Base-by-base conservation (phyloP, 1,284 basidiomycete species). In the Rhodotorula sp. region DNA sequence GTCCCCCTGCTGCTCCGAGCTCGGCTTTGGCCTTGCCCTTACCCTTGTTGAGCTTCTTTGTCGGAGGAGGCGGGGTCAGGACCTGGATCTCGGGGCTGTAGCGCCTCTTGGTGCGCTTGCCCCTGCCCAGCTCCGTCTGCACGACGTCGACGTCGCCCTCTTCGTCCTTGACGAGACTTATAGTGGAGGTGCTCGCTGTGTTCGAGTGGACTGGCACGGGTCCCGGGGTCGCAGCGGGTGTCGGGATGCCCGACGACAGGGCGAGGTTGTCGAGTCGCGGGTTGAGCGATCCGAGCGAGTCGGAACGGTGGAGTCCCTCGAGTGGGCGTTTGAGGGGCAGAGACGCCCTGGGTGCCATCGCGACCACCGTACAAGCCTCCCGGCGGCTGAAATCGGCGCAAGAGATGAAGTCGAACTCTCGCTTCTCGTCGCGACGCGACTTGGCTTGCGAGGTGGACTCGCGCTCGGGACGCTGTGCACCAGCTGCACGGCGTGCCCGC, bases 241-340 rank as follows among this genome's bases (percentile, higher is more conserved):
- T 54, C 12, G 53, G 17, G 25, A 17, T 34, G 7, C 53, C 27
- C 25, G 53, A n/a, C 7, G 13, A 5, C 13, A 27, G 53, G 3
- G 25, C 25, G 7, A 27, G 53, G 16, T 8, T 54, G 10, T 41
- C 48, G n/a, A 25, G 23, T 13, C 58, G 64, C 17, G 42, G 23
- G 48, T n/a, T 52, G 41, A 66, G 49, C 9, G 64, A 59, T 9
- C 52, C 56, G 12, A 59, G 50, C 49, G 64, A 66, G 56, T 58
- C 55, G 42, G 64, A 23, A 10, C 64, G 27, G 13, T 44, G 21
- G 17, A 58, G 34, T 13, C 52, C 48, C 17, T 34, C 25, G 64
- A 65, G 49, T 23, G 46, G 54, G 25, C 64, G 48, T 21, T 65
- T 65, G 16, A 34, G 53, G 17, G 53, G 53, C 53, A 16, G 27